Evolutionary conservation across 495 filamentous ascomycete genomes (phyloP), one percentile per base, ranked within the genome.

Genomic region (Neurospora tetraspora): DNA sequence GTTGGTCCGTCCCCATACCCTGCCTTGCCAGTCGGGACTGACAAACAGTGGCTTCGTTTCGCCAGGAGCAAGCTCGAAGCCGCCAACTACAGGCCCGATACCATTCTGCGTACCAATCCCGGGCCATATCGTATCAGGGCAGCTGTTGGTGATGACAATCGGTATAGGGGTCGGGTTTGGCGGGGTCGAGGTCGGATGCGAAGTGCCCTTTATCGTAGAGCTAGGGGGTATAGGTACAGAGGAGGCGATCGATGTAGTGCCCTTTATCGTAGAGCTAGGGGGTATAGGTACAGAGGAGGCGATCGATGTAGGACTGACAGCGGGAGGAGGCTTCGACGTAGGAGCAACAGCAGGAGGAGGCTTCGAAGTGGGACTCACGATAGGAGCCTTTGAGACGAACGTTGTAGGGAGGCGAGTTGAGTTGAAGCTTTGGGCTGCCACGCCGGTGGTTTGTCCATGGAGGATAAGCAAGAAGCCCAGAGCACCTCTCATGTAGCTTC

Each of bases 1-100:
- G 79, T 95, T 94, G 31, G 92, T 94, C 69, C 92, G 83, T 23
- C 89, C 92, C 92, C 92, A 94, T 16, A 95, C 83, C 47, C 93
- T 88, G 6, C 92, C 92, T 74, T 91, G 88, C 93, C 92, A 95
- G 74, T 92, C 87, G 31, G 83, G 82, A 69, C 85, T 85, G 61
- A 95, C 90, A 23, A 80, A 88, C 61, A 92, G 79, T 59, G 81
- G 81, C 69, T 71, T 84, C 36, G 81, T 86, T 14, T 82, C 74
- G 36, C 87, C 85, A 27, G 89, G 76, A 2, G 76, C 73, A 39
- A 93, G 85, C 75, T 87, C 82, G 74, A 93, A 94, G 27, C 92
- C 92, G 23, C 86, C 86, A 16, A 81, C 81, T 4, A 81, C 80
- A 1, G 92, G 91, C 0, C 87, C 87, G 23, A 84, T 88, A 34